Conservation (phyloP, 2,329 filamentous ascomycete genomes). For the Lachnum nothofagi region DNA sequence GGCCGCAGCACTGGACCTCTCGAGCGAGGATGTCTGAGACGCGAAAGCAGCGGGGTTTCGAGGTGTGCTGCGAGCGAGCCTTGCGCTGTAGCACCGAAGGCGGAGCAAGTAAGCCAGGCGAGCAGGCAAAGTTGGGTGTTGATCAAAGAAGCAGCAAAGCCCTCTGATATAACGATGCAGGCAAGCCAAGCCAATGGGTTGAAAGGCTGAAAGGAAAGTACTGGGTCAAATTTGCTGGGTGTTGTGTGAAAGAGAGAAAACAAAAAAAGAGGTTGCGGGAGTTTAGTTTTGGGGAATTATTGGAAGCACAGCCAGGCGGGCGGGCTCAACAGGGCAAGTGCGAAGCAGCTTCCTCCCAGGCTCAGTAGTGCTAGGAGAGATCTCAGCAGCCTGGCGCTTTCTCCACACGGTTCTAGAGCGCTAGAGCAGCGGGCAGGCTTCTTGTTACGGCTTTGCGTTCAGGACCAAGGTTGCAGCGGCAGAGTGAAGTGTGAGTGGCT, state of each 20-base stretch:
- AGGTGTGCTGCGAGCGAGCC: background rate
- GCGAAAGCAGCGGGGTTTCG: constrained; percentile 18
- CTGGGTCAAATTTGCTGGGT: background rate
- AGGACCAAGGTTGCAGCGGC: background rate
- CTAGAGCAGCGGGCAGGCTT: background rate
- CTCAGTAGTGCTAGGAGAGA: background rate
- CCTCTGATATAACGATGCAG: background rate
- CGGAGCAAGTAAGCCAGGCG: background rate
- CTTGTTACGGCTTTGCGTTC: background rate
- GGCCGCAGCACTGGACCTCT: constrained; percentile 2
- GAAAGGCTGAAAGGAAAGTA: no score
- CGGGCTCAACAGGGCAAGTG: constrained; percentile 3
- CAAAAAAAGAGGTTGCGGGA: background rate
- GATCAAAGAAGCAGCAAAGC: constrained; percentile 14
- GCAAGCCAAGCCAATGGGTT: background rate
- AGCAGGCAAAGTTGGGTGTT: no score
- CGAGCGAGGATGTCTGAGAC: constrained; percentile 10
- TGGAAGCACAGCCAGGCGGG: constrained; percentile 3
- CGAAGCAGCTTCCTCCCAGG: no score
- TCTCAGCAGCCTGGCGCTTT: background rate
- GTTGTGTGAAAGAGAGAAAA: background rate
- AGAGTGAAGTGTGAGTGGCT: background rate
- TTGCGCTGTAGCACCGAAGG: background rate
- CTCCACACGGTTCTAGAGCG: constrained; percentile 1
- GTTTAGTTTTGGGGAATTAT: constrained; percentile 1